Evolutionary conservation across 2,329 filamentous ascomycete genomes (phyloP), one percentile per base, ranked within the genome.

Genomic region (Ceratocystis eucalypticola): DNA sequence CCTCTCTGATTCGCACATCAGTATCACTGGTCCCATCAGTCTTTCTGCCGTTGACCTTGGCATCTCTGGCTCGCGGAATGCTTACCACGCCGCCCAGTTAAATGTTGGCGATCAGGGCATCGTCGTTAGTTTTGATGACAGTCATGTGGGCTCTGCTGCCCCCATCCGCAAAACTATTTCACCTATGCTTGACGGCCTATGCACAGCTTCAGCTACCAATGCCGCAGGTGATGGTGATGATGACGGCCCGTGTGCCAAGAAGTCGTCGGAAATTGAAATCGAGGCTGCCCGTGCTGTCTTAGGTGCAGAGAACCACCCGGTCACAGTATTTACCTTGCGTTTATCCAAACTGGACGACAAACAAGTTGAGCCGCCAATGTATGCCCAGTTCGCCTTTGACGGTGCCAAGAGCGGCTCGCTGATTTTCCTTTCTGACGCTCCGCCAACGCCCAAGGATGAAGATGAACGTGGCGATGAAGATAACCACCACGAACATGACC

Each of bases 311-410:
- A 53, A 65, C 25, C 66, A 62, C 44, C 62, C 64, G 15, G 63
- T 67, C 25, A 67, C 66, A 5, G 53, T 67, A 15, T 67, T 67
- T 22, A 63, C 66, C 15, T n/a, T 67, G 41, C 64, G 64, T 22
- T 20, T 67, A 6, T 20, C 63, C 5, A 45, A 61, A 28, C 57
- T 67, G 2, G 66, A 65, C 15, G 30, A 65, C 17, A 67, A 65
- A 33, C 25, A 10, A 12, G 63, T 67, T 20, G 62, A 65, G 25
- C 66, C 66, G 22, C 57, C 57, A 8, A 65, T 67, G 55, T 46
- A 65, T 17, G 62, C 66, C 10, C 66, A 65, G 46, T 67, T 67
- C 37, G 66, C 66, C 41, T 67, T 67, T 59, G 66, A 67, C 22
- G 63, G 66, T 22, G 44, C 63, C 6, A 63, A 65, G 20, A 53